Evolutionary conservation across 73 alveolate genomes (phyloP).

Genomic region (Paramecium pentaurelia): DNA sequence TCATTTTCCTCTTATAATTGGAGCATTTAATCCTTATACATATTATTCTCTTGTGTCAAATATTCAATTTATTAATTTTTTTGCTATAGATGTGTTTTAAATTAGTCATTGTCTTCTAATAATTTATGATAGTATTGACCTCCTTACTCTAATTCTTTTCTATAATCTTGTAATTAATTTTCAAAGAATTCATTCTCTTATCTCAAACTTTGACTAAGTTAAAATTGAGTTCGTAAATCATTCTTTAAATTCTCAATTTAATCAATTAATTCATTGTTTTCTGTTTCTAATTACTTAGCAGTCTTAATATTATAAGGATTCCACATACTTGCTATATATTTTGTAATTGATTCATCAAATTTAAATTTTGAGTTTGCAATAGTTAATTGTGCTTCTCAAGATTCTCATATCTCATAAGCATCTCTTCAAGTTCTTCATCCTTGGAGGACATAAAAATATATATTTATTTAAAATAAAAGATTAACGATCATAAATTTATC

Average conservation of each 20-base stretch:
- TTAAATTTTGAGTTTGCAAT: background rate
- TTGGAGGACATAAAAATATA: background rate
- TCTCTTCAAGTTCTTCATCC: background rate
- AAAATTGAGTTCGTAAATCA: background rate
- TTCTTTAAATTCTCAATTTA: background rate
- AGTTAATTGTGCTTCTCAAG: background rate
- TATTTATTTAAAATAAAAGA: background rate
- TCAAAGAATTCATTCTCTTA: conserved; percentile 31
- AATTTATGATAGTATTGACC: background rate
- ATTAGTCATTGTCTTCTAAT: background rate
- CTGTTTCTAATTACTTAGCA: background rate
- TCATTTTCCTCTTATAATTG: background rate
- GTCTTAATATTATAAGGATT: background rate
- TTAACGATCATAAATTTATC: conserved; percentile 19
- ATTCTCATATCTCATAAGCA: background rate
- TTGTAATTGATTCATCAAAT: background rate
- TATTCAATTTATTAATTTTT: background rate
- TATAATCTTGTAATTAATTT: background rate
- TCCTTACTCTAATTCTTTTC: background rate
- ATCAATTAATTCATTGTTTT: background rate
- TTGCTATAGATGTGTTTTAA: background rate
- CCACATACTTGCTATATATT: background rate
- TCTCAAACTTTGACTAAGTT: background rate
- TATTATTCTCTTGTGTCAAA: background rate
- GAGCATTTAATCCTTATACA: background rate